A percentile compares a stretch with the other conserved stretches of the same genome.
phyloP scores from a whole-genome alignment of 257 asterid species.

The Solanum piurae region DNA sequence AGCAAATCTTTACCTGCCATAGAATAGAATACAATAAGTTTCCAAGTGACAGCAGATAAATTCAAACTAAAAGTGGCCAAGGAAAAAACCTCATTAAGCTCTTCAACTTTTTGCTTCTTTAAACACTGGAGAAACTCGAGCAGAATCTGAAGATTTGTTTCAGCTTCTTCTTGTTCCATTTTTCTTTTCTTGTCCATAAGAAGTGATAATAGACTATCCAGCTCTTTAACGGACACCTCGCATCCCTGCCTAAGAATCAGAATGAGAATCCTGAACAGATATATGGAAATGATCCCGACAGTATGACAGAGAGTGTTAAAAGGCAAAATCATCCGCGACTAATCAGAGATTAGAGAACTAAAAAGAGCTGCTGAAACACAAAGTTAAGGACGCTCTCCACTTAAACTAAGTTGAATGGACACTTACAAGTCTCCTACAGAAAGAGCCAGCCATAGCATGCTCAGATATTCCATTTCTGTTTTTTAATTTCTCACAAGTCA shows the following conservation, averaged over 20 bases:
- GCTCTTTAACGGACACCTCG: constrained; percentile 69
- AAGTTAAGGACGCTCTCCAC: background rate
- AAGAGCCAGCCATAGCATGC: background rate
- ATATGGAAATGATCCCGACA: background rate
- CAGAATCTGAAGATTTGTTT: constrained; percentile 67
- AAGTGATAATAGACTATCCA: constrained; percentile 59
- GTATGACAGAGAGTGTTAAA: background rate
- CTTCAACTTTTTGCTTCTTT: constrained; percentile 70
- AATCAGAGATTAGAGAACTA: background rate
- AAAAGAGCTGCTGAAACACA: background rate
- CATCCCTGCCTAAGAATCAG: constrained; percentile 78
- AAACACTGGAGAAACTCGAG: constrained; percentile 63
- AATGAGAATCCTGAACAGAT: constrained; percentile 16
- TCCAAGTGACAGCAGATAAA: background rate
- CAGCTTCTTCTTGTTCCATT: constrained; percentile 95
- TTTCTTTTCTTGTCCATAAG: constrained; percentile 76
- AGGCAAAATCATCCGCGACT: background rate
- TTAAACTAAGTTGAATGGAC: background rate
- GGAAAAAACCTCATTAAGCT: constrained; percentile 65
- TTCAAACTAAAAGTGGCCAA: background rate
- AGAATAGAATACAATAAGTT: background rate
- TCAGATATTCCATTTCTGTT: background rate
- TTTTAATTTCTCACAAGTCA: background rate
- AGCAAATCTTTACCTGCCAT: background rate
- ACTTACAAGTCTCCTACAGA: background rate